A percentile compares a stretch with the other conserved stretches of the same genome.
These are phyloP conservation scores for Aspergillus sergii DNA, from an alignment of 2,329 filamentous ascomycete species.

Conservation along the genomic window DNA sequence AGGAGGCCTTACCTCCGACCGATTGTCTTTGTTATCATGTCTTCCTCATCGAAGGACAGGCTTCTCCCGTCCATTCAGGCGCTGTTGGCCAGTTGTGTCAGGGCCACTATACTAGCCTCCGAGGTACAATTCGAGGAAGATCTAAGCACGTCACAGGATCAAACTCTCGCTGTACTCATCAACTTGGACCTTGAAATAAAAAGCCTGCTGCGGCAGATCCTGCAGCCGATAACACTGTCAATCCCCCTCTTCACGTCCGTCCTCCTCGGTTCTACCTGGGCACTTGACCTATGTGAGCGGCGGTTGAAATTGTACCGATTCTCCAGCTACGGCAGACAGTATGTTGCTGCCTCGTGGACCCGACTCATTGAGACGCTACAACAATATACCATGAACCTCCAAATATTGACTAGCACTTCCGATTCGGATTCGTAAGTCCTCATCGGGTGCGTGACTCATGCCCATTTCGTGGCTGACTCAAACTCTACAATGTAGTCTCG, in stretches of 20 bases:
- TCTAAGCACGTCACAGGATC: not conserved
- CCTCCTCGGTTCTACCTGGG: not conserved
- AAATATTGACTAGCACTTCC: not conserved
- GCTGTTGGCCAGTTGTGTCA: not conserved
- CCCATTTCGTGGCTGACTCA: not conserved
- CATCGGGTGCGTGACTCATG: not conserved
- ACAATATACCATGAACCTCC: not conserved
- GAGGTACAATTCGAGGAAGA: not conserved
- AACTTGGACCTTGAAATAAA: not conserved
- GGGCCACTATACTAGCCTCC: not conserved
- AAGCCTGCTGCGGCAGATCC: not conserved
- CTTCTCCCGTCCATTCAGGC: not conserved
- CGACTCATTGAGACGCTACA: not conserved
- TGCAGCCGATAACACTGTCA: not conserved
- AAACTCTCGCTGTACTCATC: not conserved
- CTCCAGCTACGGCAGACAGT: not conserved
- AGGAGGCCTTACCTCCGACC: not conserved
- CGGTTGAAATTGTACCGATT: not conserved
- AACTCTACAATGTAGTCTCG: not conserved
- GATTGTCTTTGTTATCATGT: not conserved
- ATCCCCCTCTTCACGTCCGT: not conserved
- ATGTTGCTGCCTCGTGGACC: not conserved
- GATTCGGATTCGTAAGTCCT: not conserved
- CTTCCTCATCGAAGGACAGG: not conserved
- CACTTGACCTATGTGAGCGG: not conserved